Evolutionary conservation across 2,329 filamentous ascomycete species (phyloP), one percentile per base, ranked within the genome.

Genomic region (Xylaria sp.): DNA sequence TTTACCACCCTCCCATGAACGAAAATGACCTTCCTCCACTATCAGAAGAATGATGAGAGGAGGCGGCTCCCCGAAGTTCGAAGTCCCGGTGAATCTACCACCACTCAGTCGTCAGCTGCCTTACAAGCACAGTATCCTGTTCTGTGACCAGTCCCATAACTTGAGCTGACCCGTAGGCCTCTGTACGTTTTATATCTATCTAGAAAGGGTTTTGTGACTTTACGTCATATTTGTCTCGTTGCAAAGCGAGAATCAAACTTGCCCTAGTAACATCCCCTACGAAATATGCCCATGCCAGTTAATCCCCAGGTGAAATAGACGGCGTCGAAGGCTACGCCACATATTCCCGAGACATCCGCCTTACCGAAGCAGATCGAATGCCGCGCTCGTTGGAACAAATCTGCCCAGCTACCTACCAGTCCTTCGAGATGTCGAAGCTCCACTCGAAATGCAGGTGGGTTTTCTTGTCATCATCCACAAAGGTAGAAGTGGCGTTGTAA

Each of bases 381-480:
- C 44, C 44, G 34, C 18, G 17, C 29, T 41, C 21, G 24, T 22
- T 7, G 9, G 21, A 39, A 26, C 24, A 26, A 42, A 21, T 19
- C 7, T 13, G n/a, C 19, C 24, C 6, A 21, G 44, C 26, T 18
- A 38, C 68, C 63, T 86, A 90, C 94, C 94, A 97, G 72, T 96
- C 91, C 84, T 97, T 99, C 76, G 89, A 83, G 72, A 99, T 96
- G 70, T 97, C 90, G 69, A 99, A 97, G 58, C 88, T 86, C 94
- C 94, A 99, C 68, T 96, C 89, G 74, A 99, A 99, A 71, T 88
- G 82, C 60, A 99, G 81, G 75, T 99, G 92, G 61, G 83, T 87
- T 75, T 91, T 87, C 73, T 94, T 88, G 77, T 99, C 94, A 69
- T 99, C 94, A 71, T 99, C 94, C 59, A 96, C 84, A 73, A 99